phyloP scores from a whole-genome alignment of 352 stramenopile species.

The Phytophthora nicotianae region DNA sequence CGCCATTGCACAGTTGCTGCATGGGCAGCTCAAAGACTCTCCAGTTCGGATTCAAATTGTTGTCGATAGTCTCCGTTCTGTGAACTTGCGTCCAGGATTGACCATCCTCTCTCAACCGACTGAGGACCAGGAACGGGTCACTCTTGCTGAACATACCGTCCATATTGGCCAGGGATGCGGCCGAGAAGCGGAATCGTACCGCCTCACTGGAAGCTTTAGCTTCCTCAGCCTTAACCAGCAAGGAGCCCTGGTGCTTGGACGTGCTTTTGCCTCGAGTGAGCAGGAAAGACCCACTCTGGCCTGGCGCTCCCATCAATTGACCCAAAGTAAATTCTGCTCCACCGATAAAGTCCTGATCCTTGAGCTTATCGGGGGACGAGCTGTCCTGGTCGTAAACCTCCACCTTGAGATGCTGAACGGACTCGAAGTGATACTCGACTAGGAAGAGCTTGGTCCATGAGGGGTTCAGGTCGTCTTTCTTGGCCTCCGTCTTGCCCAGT shows the following conservation, averaged over 20 bases:
- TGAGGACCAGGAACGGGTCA: constrained; percentile 68
- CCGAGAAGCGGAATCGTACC: constrained; percentile 54
- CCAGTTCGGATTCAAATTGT: constrained; percentile 80
- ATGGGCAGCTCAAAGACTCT: constrained; percentile 54
- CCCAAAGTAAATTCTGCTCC: constrained; percentile 75
- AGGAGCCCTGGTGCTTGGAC: constrained; percentile 49
- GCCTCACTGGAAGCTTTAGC: constrained; percentile 53
- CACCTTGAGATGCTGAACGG: constrained; percentile 84
- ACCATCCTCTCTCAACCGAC: constrained; percentile 57
- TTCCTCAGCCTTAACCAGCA: constrained; percentile 69
- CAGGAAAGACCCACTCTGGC: constrained; percentile 64
- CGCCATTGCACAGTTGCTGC: constrained; percentile 80
- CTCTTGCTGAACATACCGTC: constrained; percentile 71
- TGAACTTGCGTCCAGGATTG: constrained; percentile 61
- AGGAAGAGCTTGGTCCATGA: constrained; percentile 82
- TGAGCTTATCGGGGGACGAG: constrained; percentile 52
- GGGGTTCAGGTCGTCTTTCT: constrained; percentile 80
- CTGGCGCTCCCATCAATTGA: constrained; percentile 77
- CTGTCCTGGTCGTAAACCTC: constrained; percentile 90
- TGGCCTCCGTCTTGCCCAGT: constrained; percentile 78
- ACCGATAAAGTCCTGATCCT: constrained; percentile 81
- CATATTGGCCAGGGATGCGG: constrained; percentile 59
- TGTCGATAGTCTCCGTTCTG: constrained; percentile 71
- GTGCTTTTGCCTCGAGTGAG: constrained; percentile 50
- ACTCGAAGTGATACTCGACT: constrained; percentile 86